Evolutionary conservation across 2,329 filamentous ascomycete species (phyloP).

Genomic region (Ceratocystis destructans): DNA sequence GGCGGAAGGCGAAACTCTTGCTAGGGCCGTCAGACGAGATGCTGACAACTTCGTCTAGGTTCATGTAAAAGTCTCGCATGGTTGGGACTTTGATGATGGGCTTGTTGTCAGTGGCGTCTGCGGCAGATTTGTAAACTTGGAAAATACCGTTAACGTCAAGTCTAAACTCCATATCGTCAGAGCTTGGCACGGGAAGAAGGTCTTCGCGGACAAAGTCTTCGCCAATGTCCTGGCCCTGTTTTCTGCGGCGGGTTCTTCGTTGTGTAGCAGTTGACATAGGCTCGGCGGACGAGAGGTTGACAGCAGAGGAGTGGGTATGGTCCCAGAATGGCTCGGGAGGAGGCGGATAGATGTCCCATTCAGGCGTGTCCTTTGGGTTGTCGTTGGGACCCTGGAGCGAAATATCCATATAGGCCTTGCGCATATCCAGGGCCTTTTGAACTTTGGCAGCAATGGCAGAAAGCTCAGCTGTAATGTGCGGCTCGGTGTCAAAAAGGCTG

Average conservation of each 20-base stretch:
- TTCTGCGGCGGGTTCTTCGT: constrained; percentile 34
- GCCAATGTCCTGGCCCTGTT: constrained; percentile 79
- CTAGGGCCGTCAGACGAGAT: constrained; percentile 91
- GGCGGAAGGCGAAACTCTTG: constrained; percentile 92
- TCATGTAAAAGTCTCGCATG: constrained; percentile 89
- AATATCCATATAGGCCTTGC: constrained; percentile 75
- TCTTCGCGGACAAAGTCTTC: constrained; percentile 82
- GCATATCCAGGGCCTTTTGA: constrained; percentile 72
- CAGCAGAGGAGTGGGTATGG: constrained; percentile 23
- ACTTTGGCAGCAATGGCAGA: constrained; percentile 80
- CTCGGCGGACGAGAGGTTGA: constrained; percentile 19
- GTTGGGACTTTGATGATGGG: constrained; percentile 79
- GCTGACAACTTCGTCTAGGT: constrained; percentile 71
- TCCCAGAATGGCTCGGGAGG: constrained; percentile 87
- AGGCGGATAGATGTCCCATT: constrained; percentile 80
- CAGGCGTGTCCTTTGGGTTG: constrained; percentile 73
- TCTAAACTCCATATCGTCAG: constrained; percentile 58
- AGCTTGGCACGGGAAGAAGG: constrained; percentile 55
- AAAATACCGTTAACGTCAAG: constrained; percentile 79
- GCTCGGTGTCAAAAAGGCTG: constrained; percentile 55
- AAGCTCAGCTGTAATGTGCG: constrained; percentile 71
- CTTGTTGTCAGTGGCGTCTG: constrained; percentile 42
- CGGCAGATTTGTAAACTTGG: constrained; percentile 67
- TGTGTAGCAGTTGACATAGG: constrained; percentile 22
- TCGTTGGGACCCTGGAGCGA: constrained; percentile 71